Percentiles rank a stretch among this genome's conserved stretches.
These are phyloP conservation scores for Ophiostoma sp. DNA, from an alignment of 2,329 filamentous ascomycete genomes.

Conservation along the genomic window DNA sequence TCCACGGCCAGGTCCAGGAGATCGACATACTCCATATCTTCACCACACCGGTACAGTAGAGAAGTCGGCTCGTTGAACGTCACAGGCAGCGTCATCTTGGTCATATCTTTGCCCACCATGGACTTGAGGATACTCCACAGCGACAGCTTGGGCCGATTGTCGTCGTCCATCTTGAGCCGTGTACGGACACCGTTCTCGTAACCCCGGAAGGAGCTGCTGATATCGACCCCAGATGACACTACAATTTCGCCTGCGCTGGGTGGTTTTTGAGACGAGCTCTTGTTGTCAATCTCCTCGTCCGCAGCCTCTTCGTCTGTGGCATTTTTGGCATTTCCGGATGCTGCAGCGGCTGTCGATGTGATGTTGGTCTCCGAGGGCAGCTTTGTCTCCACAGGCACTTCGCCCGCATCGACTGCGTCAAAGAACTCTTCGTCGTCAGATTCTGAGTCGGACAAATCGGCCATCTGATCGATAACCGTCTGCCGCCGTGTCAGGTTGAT, in stretches of 20 bases:
- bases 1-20: conserved; percentile 84
- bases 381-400: conserved; percentile 72
- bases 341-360: background rate
- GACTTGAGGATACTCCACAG: conserved; percentile 97
- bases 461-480: conserved; percentile 63
- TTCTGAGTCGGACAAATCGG: conserved; percentile 72
- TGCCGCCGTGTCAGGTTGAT: conserved; percentile 49
- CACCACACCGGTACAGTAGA: conserved; percentile 84
- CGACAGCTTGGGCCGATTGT: conserved; percentile 87
- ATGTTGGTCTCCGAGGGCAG: conserved; percentile 41
- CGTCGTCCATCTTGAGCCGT: conserved; percentile 79
- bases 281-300: conserved; percentile 35
- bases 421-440: conserved; percentile 94
- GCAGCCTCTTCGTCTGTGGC: conserved; percentile 25
- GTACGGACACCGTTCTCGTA: conserved; percentile 85
- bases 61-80: conserved; percentile 99
- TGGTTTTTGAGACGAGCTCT: background rate
- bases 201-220: conserved; percentile 73
- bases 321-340: background rate
- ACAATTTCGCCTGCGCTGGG: conserved; percentile 33
- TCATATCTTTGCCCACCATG: conserved; percentile 99
- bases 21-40: conserved; percentile 97
- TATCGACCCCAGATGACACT: conserved; percentile 51
- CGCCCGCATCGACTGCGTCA: conserved; percentile 89
- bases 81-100: conserved; percentile 96